Evolutionary conservation across 768 basidiomycete species (phyloP).

Genomic region (Obba rivulosa): DNA sequence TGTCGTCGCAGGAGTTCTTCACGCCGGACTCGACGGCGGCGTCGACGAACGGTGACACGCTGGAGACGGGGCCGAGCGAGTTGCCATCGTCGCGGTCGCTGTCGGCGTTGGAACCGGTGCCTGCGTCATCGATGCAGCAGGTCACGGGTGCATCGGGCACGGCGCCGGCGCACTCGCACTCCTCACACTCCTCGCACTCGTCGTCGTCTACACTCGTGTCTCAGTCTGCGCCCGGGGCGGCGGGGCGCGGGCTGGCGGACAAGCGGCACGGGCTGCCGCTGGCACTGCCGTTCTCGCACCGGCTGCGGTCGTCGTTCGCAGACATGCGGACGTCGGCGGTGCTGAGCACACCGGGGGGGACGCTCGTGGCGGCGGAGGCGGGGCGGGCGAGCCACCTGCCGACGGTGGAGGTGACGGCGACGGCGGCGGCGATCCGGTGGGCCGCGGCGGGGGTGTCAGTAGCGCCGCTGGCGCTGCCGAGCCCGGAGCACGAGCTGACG

Average conservation of each 20-base stretch:
- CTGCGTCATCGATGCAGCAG: too few species aligned
- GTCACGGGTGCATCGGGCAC: too few species aligned
- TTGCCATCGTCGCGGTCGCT: too few species aligned
- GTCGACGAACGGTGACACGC: background rate
- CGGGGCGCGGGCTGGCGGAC: background rate
- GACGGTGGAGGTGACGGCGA: conserved; percentile 52
- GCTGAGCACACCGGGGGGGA: background rate
- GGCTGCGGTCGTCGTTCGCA: conserved; percentile 42
- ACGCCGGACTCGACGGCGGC: background rate
- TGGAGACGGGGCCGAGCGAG: too few species aligned
- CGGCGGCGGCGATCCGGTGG: conserved; percentile 80
- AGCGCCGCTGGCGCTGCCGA: conserved; percentile 81
- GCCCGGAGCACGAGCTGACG: conserved; percentile 85
- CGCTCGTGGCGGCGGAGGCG: conserved; percentile 1
- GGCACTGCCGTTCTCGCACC: conserved; percentile 26
- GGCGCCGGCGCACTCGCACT: too few species aligned
- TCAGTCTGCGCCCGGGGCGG: background rate
- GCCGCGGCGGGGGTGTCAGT: conserved; percentile 82
- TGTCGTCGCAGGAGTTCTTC: background rate
- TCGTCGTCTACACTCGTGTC: background rate
- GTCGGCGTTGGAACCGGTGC: too few species aligned
- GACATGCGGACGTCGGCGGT: conserved; percentile 33
- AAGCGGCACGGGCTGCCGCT: conserved; percentile 13
- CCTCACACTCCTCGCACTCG: background rate
- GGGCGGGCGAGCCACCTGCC: conserved; percentile 14